Conservation (phyloP, 345 rosid genomes). For the Brassica rapa region DNA sequence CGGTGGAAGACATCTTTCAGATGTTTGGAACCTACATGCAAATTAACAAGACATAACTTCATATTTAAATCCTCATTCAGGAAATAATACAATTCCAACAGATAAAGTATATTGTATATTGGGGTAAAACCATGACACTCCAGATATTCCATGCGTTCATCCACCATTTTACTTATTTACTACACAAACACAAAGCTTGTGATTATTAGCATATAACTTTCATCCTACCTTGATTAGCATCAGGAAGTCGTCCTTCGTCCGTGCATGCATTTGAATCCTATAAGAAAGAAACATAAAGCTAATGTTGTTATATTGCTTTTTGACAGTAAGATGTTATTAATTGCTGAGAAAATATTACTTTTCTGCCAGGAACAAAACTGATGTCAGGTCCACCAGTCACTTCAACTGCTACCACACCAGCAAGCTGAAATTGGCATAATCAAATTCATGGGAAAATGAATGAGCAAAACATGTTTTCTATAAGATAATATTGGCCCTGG, state of each 20-base stretch:
- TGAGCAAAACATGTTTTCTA: background rate
- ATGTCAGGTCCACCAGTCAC: slow-evolving; percentile 88
- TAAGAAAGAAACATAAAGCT: slow-evolving; percentile 19
- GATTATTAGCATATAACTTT: background rate
- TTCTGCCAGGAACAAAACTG: slow-evolving; percentile 83
- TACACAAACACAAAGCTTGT: background rate
- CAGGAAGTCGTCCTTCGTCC: slow-evolving; percentile 80
- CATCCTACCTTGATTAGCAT: slow-evolving; percentile 70
- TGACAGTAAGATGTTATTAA: slow-evolving; percentile 3
- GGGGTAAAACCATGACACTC: slow-evolving; percentile 2
- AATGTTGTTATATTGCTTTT: slow-evolving; percentile 10
- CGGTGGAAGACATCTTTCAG: slow-evolving; percentile 74
- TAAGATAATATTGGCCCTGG: background rate
- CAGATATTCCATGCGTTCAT: background rate
- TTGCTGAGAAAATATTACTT: slow-evolving; percentile 41
- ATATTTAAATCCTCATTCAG: background rate
- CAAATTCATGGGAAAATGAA: background rate
- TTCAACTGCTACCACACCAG: slow-evolving; percentile 92
- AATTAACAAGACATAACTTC: slow-evolving; percentile 15
- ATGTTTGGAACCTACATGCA: slow-evolving; percentile 61
- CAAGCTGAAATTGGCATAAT: slow-evolving; percentile 55
- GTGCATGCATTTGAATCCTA: slow-evolving; percentile 70
- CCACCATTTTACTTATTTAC: background rate
- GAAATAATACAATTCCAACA: background rate
- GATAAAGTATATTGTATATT: background rate